phyloP scores from a whole-genome alignment of 2,329 filamentous ascomycete genomes.

The Albifimbria verrucaria region DNA sequence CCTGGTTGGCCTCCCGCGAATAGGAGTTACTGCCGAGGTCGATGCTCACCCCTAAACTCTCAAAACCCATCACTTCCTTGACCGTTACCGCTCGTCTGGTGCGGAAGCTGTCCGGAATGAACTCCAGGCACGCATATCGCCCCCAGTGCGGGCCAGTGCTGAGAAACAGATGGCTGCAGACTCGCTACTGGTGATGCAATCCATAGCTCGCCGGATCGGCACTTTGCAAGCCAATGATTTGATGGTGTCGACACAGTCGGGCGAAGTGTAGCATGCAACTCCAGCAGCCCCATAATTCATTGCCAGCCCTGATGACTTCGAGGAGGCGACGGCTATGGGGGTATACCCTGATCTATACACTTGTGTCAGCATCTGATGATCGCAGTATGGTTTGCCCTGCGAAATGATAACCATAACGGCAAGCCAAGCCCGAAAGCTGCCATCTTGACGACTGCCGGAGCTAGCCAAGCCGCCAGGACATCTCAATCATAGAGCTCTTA shows the following conservation, averaged over 20 bases:
- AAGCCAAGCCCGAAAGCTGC: background rate
- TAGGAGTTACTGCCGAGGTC: background rate
- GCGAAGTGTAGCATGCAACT: conserved; percentile 16
- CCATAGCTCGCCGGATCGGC: conserved; percentile 21
- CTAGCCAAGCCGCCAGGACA: background rate
- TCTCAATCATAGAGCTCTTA: background rate
- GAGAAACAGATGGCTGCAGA: conserved; percentile 22
- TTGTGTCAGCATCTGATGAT: background rate
- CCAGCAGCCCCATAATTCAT: conserved; percentile 16
- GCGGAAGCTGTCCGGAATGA: conserved; percentile 12
- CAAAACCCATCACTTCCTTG: conserved; percentile 18
- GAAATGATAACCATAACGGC: background rate
- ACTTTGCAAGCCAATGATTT: background rate
- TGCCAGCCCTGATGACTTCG: conserved; percentile 12
- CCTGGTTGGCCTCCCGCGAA: background rate
- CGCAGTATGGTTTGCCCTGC: background rate
- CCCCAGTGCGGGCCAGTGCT: conserved; percentile 24
- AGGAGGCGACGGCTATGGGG: conserved; percentile 14
- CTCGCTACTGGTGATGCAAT: conserved; percentile 26
- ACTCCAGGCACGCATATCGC: conserved; percentile 28
- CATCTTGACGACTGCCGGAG: background rate
- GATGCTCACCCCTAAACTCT: conserved; percentile 5
- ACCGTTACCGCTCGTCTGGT: conserved; percentile 18
- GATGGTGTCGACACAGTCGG: conserved; percentile 12
- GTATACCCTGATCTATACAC: conserved; percentile 12